These are phyloP conservation scores for Rosa lucieae DNA, from an alignment of 306 rosid genomes.

Conservation along the genomic window DNA sequence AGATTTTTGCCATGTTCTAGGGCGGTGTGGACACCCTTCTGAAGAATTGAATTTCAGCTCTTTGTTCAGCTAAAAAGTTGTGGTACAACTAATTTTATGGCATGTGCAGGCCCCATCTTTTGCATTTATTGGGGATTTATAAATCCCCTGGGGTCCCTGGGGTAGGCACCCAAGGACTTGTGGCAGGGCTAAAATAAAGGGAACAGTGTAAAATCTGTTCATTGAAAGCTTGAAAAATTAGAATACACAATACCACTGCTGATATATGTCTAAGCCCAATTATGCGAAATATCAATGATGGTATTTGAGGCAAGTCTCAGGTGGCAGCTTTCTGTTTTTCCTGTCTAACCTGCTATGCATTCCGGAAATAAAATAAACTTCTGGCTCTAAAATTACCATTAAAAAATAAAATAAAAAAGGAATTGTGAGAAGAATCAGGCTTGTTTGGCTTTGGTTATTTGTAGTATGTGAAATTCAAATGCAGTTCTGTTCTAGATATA, in stretches of 20 bases:
- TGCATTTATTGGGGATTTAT: neutral
- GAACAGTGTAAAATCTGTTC: neutral
- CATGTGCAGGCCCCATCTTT: neutral
- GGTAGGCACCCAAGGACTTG: neutral
- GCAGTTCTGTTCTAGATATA: neutral
- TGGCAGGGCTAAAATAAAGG: neutral
- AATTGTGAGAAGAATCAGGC: neutral
- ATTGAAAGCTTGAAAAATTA: neutral
- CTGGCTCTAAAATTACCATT: neutral
- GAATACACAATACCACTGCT: no score
- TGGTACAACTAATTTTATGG: neutral
- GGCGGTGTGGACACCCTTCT: slow-evolving; percentile 5
- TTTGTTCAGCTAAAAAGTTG: neutral
- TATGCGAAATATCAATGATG: neutral
- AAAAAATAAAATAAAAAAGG: neutral
- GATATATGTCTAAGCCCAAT: neutral
- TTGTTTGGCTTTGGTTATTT: neutral
- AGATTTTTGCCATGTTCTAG: neutral
- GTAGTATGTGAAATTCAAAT: neutral
- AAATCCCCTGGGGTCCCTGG: neutral
- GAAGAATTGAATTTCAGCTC: neutral
- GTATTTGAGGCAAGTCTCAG: neutral
- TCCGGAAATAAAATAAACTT: neutral
- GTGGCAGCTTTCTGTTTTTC: neutral
- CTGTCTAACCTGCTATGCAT: neutral